These are phyloP conservation scores for Colletotrichum paranaense DNA, from an alignment of 2,329 filamentous ascomycete species.

Conservation along the genomic window DNA sequence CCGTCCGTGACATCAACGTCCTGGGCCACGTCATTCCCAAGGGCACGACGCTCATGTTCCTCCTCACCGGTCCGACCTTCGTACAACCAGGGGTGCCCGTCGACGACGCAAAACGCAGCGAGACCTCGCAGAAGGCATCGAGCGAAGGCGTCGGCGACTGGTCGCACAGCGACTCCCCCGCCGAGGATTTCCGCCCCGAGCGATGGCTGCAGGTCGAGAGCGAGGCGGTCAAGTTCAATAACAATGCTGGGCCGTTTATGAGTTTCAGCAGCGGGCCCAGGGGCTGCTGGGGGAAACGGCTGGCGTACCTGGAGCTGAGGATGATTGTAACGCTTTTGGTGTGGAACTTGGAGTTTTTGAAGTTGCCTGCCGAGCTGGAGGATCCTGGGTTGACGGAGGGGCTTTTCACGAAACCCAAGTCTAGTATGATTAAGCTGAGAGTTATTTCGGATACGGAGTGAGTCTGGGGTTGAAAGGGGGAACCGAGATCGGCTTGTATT, in stretches of 20 bases:
- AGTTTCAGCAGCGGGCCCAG: not conserved
- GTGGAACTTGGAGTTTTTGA: not conserved
- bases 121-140: not conserved
- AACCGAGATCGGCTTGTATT: too few relatives aligned
- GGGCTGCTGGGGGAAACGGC: not conserved
- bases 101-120: not conserved
- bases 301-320: conserved; percentile 1
- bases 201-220: not conserved
- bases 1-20: not conserved
- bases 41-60: not conserved
- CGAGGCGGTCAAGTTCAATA: not conserved
- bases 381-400: not conserved
- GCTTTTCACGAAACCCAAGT: too few relatives aligned
- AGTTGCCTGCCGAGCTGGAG: not conserved
- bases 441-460: too few relatives aligned
- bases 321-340: not conserved
- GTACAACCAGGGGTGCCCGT: not conserved
- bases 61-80: not conserved
- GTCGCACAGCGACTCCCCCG: not conserved
- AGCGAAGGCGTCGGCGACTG: not conserved
- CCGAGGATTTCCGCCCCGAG: not conserved
- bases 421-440: too few relatives aligned
- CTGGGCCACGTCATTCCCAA: not conserved
- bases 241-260: not conserved
- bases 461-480: too few relatives aligned